Evolutionary conservation across 1,139 yeast species (phyloP).

Genomic region (Candida mesenterica): DNA sequence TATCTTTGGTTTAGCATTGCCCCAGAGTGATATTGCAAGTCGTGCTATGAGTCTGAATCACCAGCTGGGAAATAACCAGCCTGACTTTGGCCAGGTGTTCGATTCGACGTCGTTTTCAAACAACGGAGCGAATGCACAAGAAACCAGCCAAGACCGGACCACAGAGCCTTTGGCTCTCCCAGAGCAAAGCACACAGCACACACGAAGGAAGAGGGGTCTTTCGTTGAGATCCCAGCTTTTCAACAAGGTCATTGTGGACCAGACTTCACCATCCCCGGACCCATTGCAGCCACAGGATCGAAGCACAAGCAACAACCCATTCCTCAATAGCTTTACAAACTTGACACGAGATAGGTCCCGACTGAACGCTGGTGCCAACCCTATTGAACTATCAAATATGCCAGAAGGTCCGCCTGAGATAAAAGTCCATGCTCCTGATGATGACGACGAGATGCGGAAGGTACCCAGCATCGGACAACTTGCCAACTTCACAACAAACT

Average conservation of each 20-base stretch:
- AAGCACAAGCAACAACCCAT: constrained; percentile 6
- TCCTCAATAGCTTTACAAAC: constrained; percentile 6
- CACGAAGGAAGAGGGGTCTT: constrained; percentile 64
- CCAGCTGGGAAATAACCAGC: too few relatives aligned
- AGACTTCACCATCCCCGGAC: constrained; percentile 6
- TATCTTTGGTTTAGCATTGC: too few relatives aligned
- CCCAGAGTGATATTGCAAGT: too few relatives aligned
- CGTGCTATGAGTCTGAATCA: too few relatives aligned
- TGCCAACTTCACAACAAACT: constrained; percentile 20
- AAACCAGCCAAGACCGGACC: too few relatives aligned
- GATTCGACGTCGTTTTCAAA: too few relatives aligned
- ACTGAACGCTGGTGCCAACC: constrained; percentile 6
- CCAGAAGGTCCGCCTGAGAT: constrained; percentile 1
- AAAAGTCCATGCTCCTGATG: constrained; percentile 12
- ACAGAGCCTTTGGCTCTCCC: too few relatives aligned
- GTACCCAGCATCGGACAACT: constrained; percentile 19
- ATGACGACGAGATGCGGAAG: neutral
- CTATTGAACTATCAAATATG: constrained; percentile 12
- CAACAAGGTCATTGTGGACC: constrained; percentile 43
- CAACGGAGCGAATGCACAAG: too few relatives aligned
- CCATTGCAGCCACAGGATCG: constrained; percentile 3
- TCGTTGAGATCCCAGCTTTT: constrained; percentile 74
- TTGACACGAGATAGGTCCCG: constrained; percentile 5
- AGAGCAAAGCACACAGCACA: constrained; percentile 22
- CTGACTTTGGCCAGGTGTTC: too few relatives aligned